Conservation (phyloP, 768 basidiomycete genomes). For the Amanita rubescens region DNA sequence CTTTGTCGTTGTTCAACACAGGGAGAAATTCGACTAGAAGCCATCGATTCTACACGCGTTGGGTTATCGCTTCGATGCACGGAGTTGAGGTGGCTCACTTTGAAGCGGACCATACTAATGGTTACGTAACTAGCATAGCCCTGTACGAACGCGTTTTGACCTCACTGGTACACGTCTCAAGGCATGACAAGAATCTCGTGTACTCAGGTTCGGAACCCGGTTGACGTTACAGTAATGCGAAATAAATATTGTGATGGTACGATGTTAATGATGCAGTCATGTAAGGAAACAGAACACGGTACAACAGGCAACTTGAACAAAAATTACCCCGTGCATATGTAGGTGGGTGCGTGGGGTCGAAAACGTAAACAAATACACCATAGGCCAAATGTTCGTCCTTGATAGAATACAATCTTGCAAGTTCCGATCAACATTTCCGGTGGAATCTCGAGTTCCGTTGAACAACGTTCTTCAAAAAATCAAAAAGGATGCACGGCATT, state of each 20-base stretch:
- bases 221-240: too few relatives aligned
- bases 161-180: too few relatives aligned
- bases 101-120: constrained; percentile 58
- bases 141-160: too few relatives aligned
- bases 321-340: background rate
- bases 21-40: constrained; percentile 78
- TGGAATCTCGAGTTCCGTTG: too few relatives aligned
- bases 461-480: background rate
- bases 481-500: background rate
- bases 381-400: too few relatives aligned
- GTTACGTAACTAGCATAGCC: background rate
- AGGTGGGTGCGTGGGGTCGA: background rate
- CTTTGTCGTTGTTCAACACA: constrained; percentile 23
- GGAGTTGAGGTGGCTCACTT: constrained; percentile 29
- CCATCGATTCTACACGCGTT: constrained; percentile 66
- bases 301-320: too few relatives aligned
- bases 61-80: constrained; percentile 2
- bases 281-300: too few relatives aligned
- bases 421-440: background rate
- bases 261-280: too few relatives aligned
- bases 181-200: too few relatives aligned
- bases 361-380: background rate
- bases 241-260: background rate
- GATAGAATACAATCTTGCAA: background rate
- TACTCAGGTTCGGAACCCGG: too few relatives aligned